Evolutionary conservation across 305 asterid species (phyloP), one percentile per base, ranked within the genome.

Genomic region (Striga hermonthica): DNA sequence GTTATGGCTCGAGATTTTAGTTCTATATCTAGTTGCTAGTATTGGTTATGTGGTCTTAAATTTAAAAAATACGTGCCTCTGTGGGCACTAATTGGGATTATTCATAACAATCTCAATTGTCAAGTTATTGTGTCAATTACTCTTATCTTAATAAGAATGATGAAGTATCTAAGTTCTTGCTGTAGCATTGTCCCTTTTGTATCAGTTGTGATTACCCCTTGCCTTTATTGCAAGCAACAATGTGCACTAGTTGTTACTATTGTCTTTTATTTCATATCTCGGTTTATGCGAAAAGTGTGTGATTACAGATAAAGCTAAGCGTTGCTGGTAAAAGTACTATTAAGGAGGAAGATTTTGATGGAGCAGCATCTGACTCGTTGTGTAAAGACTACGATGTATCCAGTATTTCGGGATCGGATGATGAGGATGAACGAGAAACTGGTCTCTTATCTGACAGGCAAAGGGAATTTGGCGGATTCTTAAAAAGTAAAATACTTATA

Each of bases 391-490:
- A 78, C 65, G 98, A 90, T n/a, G 75, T 92, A 66, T 92, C 98
- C n/a, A 92, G 98, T 76, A 89, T 92, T 60, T 92, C 98, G 11
- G 98, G 97, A 59, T 87, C 97, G 50, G 98, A 90, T 13, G 93
- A 84, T 9, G 98, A 92, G 75, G 91, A 87, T 68, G 94, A 86
- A 55, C 87, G 76, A 41, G 88, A 78, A 31, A 65, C 63, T 76
- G 71, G 74, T 70, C 65, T 57, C 53, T 53, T 15, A 4, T 60
- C 44, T 61, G 80, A 62, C 72, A 53, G 79, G 57, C 75, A 71
- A 53, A 80, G 37, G 9, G 83, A 82, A 78, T 62, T 68, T 36
- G 75, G 68, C 45, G 80, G 84, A 71, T 68, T 68, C 63, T 75
- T 75, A 36, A 90, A 76, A 74, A 81, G 74, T 63, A 90, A 86